Conservation (phyloP, 2,329 filamentous ascomycete species). For the Pseudophaeomoniella oleicola region DNA sequence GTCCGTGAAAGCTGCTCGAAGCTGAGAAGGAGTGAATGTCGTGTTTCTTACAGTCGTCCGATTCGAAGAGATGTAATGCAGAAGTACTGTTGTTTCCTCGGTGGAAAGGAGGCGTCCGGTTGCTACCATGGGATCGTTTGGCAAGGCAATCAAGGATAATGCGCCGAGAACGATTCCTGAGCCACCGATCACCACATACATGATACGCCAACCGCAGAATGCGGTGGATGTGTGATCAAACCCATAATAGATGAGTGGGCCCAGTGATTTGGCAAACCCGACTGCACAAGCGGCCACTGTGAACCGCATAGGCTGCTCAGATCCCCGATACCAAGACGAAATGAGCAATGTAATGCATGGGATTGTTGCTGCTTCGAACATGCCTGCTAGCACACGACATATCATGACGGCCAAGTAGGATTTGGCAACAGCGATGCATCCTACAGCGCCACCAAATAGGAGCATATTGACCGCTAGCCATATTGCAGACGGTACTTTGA, state of each 20-base stretch:
- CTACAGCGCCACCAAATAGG: background rate
- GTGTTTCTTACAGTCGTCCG: background rate
- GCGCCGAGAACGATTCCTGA: background rate
- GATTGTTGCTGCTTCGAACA: background rate
- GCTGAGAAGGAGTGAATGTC: background rate
- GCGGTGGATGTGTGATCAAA: background rate
- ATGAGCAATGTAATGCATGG: background rate
- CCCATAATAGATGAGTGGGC: background rate
- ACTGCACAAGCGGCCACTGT: background rate
- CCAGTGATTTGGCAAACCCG: background rate
- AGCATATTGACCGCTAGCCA: background rate
- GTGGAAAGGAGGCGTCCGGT: background rate
- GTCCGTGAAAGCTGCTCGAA: background rate
- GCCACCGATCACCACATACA: background rate
- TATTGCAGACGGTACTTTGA: background rate
- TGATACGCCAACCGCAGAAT: background rate
- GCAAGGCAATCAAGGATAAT: background rate
- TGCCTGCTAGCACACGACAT: background rate
- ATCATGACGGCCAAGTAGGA: background rate
- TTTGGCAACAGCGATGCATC: background rate
- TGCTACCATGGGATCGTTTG: background rate
- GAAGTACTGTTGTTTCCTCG: background rate
- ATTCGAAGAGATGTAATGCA: background rate
- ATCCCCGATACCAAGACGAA: background rate
- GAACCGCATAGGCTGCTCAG: background rate